These are phyloP conservation scores for Chenopodium album DNA, from an alignment of 148 eudicot species.

Conservation along the genomic window DNA sequence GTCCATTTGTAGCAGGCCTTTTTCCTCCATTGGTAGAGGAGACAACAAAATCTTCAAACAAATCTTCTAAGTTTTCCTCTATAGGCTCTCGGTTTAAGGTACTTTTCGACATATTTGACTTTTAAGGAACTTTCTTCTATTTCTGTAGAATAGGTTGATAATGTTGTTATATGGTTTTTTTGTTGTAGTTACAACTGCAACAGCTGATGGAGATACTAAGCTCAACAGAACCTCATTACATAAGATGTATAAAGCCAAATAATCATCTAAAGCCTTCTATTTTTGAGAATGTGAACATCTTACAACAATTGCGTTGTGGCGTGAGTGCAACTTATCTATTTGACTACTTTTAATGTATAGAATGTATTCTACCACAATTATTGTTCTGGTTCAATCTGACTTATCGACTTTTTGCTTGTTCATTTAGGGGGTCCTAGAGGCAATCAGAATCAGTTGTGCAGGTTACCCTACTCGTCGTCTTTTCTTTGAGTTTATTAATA, in stretches of 20 bases:
- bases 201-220: conserved; percentile 88
- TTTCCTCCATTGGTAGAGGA: conserved; percentile 81
- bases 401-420: conserved; percentile 20
- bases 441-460: conserved; percentile 98
- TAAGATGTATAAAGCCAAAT: conserved; percentile 97
- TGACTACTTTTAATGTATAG: neutral
- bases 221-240: conserved; percentile 92
- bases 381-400: conserved; percentile 2
- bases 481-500: conserved; percentile 86
- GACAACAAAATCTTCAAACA: conserved; percentile 45
- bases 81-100: conserved; percentile 98
- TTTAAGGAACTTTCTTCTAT: conserved; percentile 15
- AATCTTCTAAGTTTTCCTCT: conserved; percentile 92
- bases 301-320: conserved; percentile 99
- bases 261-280: conserved; percentile 82
- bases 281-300: conserved; percentile 83
- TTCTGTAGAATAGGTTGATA: conserved; percentile 1
- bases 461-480: conserved; percentile 99
- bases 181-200: conserved; percentile 83
- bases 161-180: conserved; percentile 25
- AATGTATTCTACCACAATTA: neutral
- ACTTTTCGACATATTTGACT: conserved; percentile 2
- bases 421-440: conserved; percentile 90
- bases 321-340: conserved; percentile 53
- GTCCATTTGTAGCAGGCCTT: conserved; percentile 86